Evolutionary conservation across 495 filamentous ascomycete genomes (phyloP).

Genomic region (Cercophora scortea): DNA sequence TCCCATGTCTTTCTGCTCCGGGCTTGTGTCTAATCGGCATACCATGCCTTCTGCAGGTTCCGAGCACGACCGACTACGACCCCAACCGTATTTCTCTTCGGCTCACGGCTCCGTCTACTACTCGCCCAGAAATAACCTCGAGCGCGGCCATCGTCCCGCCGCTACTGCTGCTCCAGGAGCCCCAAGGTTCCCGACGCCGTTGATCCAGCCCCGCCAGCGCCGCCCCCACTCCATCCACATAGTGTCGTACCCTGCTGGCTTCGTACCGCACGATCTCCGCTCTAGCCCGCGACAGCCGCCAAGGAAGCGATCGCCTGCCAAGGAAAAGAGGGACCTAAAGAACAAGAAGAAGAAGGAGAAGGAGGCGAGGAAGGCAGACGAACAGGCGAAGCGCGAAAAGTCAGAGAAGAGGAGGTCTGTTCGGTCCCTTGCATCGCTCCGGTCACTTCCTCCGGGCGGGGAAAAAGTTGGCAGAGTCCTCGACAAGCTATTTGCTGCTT

Average conservation of each 20-base stretch:
- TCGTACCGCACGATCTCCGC: constrained; percentile 40
- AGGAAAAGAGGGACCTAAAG: constrained; percentile 12
- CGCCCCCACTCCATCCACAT: constrained; percentile 50
- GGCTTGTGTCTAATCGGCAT: constrained; percentile 16
- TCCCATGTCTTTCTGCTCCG: constrained; percentile 3
- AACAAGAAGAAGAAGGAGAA: constrained; percentile 20
- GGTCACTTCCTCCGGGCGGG: constrained; percentile 21
- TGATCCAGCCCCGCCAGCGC: constrained; percentile 42
- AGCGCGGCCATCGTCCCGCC: constrained; percentile 19
- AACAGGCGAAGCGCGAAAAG: constrained; percentile 30
- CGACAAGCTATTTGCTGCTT: constrained; percentile 32
- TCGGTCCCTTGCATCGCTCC: constrained; percentile 24
- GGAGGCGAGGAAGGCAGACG: constrained; percentile 14
- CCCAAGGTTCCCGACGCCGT: constrained; percentile 35
- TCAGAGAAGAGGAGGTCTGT: constrained; percentile 25
- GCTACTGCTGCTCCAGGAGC: background rate
- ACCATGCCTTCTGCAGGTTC: constrained; percentile 20
- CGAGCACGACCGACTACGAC: constrained; percentile 23
- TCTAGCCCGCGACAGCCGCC: constrained; percentile 14
- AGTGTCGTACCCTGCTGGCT: constrained; percentile 44
- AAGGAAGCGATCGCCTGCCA: constrained; percentile 7
- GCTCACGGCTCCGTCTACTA: constrained; percentile 34
- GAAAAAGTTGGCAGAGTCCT: constrained; percentile 23
- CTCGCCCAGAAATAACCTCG: constrained; percentile 23
- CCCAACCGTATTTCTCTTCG: constrained; percentile 25